Conservation (phyloP, 2,329 filamentous ascomycete species). For the Claviceps capensis region DNA sequence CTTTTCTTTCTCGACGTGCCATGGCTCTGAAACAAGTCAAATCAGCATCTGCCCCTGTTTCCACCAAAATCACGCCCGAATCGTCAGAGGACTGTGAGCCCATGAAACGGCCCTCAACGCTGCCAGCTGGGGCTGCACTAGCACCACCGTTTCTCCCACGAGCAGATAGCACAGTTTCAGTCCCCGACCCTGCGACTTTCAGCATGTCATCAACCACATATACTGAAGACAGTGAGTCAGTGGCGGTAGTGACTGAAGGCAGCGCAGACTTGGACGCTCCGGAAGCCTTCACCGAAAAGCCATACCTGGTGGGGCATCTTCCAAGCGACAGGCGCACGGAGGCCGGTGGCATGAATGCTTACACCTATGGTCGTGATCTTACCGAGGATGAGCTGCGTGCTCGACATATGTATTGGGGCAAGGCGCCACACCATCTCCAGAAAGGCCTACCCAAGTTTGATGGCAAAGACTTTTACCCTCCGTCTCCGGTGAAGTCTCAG, state of each 20-base stretch:
- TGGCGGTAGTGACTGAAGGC: neutral
- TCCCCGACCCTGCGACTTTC: slow-evolving; percentile 3
- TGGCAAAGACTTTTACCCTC: slow-evolving; percentile 49
- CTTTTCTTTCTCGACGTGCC: slow-evolving; percentile 8
- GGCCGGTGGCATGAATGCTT: slow-evolving; percentile 30
- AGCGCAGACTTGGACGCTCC: slow-evolving; percentile 6
- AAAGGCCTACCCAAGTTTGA: slow-evolving; percentile 49
- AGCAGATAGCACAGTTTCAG: slow-evolving; percentile 9
- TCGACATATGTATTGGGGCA: slow-evolving; percentile 47
- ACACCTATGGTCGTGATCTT: slow-evolving; percentile 41
- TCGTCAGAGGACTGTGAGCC: slow-evolving; percentile 11
- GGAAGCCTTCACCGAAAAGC: slow-evolving; percentile 13
- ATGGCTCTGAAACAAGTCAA: slow-evolving; percentile 18
- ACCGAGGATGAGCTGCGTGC: slow-evolving; percentile 45
- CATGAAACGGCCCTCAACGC: slow-evolving; percentile 20
- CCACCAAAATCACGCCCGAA: slow-evolving; percentile 9
- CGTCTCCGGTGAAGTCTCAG: slow-evolving; percentile 28
- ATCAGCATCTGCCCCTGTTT: slow-evolving; percentile 10
- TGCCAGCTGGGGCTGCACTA: slow-evolving; percentile 33
- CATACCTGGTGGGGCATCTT: slow-evolving; percentile 42
- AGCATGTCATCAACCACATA: slow-evolving; percentile 1
- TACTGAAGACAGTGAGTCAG: slow-evolving; percentile 1
- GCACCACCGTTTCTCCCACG: slow-evolving; percentile 37
- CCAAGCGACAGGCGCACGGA: slow-evolving; percentile 30
- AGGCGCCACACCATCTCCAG: slow-evolving; percentile 34